Base-by-base conservation (phyloP, 495 filamentous ascomycete genomes). In the Annulohypoxylon moriforme region DNA sequence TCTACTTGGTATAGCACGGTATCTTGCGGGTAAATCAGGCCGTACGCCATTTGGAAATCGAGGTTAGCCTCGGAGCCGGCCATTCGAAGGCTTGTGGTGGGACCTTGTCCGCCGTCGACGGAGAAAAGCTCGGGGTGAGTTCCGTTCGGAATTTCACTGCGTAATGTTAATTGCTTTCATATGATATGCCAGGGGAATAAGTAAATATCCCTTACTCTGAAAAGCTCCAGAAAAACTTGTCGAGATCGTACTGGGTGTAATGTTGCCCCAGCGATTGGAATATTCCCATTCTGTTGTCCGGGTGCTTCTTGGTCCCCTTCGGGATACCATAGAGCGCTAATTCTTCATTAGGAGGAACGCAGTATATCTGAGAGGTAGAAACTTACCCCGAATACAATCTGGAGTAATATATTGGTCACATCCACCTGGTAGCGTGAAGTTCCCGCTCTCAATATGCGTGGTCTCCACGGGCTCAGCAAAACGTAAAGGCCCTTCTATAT, bases 1-100 rank as follows among this genome's bases (percentile, higher is more conserved):
- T 88, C 88, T 0, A 83, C 82, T 75, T 90, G 87, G 77, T 83
- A 89, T 8, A 91, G 81, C 9, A 85, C 82, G 0, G 83, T 78
- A 25, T 86, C 85, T 64, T 89, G 88, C 0, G 88, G 88, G 77
- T 85, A 88, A 65, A 89, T 84, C 18, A 80, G 42, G 0, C 75
- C 75, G 27, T 76, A 77, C 18, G 74, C 68, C 63, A 80, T 75
- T 34, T 78, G 75, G 44, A 80, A 75, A 40, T 80, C 78, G 22
- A 80, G 76, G 33, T 78, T 78, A 4, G 78, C 70, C 44, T 80
- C 78, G 1, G 69, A 60, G 14, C 78, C 75, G 2, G 75, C 73
- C 9, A 61, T 84, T 71, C 46, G 53, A 0, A 71, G 58, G 6
- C 62, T 70, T 9, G 52, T 69, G 2, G 72, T 63, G 1, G 69